Evolutionary conservation across 345 rosid species (phyloP).

Genomic region (Zanthoxylum bungeanum): DNA sequence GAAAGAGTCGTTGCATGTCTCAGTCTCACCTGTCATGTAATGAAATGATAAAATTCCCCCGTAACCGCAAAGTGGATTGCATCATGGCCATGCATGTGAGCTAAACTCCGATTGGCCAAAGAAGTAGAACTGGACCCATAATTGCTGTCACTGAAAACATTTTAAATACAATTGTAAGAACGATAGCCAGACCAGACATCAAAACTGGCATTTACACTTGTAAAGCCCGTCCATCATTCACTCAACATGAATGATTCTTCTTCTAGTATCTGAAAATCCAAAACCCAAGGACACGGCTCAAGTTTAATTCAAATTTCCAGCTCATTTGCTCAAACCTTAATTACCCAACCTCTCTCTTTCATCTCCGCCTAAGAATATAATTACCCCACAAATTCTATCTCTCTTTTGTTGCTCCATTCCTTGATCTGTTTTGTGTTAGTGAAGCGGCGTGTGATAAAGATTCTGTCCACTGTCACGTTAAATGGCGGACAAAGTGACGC

Average conservation of each 20-base stretch:
- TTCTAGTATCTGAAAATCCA: neutral
- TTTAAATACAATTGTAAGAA: too few relatives aligned
- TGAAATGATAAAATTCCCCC: too few relatives aligned
- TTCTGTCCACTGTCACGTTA: constrained; percentile 10
- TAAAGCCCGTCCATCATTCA: constrained; percentile 24
- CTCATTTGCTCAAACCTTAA: neutral
- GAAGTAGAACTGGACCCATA: too few relatives aligned
- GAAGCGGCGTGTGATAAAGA: neutral
- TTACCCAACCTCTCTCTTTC: constrained; percentile 4
- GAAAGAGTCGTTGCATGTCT: too few relatives aligned
- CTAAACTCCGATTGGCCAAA: too few relatives aligned
- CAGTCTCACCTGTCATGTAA: too few relatives aligned
- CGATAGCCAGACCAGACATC: too few relatives aligned
- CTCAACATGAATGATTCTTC: constrained; percentile 2
- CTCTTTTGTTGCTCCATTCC: neutral
- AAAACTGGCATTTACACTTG: too few relatives aligned
- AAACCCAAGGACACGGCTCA: neutral
- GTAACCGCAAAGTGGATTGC: too few relatives aligned
- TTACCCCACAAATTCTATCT: neutral
- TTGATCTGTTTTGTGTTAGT: neutral
- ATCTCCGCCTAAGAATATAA: neutral
- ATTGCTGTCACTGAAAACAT: too few relatives aligned
- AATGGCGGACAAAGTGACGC: constrained; percentile 79
- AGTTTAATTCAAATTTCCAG: neutral
- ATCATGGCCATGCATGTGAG: too few relatives aligned